Conservation (phyloP, 192 early-diverging fungal genomes). For the Thamnidium elegans region DNA sequence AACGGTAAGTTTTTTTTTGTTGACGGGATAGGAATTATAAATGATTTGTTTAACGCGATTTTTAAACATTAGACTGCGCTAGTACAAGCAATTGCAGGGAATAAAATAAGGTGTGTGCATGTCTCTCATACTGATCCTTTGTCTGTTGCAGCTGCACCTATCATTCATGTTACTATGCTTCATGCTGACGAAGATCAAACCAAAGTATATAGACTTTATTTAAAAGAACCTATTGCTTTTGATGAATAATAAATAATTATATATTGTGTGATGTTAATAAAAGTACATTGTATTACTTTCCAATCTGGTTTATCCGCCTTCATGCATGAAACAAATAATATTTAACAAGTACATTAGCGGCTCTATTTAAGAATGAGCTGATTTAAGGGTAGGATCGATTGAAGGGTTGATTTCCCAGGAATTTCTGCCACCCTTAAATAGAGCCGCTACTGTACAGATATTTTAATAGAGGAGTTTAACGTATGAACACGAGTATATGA, state of each 20-base stretch:
- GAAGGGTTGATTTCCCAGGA: too few species aligned
- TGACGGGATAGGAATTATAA: not conserved
- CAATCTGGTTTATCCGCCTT: not conserved
- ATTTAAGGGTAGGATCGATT: too few species aligned
- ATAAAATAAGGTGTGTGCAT: slow-evolving; percentile 24
- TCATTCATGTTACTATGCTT: slow-evolving; percentile 20
- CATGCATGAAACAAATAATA: too few species aligned
- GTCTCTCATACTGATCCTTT: not conserved
- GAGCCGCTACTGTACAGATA: too few species aligned
- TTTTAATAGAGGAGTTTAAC: too few species aligned
- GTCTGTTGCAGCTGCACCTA: not conserved
- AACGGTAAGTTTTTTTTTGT: slow-evolving; percentile 19
- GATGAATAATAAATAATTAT: slow-evolving; percentile 5
- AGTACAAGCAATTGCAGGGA: slow-evolving; percentile 22
- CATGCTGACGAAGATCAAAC: slow-evolving; percentile 11
- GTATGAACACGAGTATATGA: too few species aligned
- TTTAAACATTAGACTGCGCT: slow-evolving; percentile 18
- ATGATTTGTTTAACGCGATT: not conserved
- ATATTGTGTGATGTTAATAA: too few species aligned
- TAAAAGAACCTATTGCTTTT: slow-evolving; percentile 4
- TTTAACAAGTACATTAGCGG: too few species aligned
- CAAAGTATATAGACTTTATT: slow-evolving; percentile 12
- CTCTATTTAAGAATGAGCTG: too few species aligned
- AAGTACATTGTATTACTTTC: too few species aligned
- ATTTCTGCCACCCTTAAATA: too few species aligned